A percentile compares a stretch with the other conserved stretches of the same genome.
phyloP scores from a whole-genome alignment of 805 yeast genomes.

The Cephaloascus fragrans region DNA sequence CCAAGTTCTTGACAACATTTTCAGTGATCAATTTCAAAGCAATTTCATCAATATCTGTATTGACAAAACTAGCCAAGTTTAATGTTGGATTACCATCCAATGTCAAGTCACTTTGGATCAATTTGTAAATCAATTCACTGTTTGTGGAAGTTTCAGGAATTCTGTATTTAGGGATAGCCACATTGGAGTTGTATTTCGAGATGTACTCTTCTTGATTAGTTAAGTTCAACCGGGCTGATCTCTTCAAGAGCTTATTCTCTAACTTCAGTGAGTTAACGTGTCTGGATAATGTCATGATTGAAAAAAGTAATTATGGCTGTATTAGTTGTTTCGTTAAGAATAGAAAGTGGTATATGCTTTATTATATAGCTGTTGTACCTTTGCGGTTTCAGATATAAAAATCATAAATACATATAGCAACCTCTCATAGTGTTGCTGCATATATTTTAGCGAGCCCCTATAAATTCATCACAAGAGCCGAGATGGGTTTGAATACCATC shows the following conservation, averaged over 20 bases:
- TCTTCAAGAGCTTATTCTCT: slow-evolving; percentile 11
- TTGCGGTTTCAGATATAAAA: too few species aligned
- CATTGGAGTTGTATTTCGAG: slow-evolving; percentile 20
- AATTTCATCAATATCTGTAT: slow-evolving; percentile 51
- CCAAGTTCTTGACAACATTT: slow-evolving; percentile 78
- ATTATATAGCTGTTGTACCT: too few species aligned
- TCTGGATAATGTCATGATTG: slow-evolving; percentile 23
- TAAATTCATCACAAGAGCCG: too few species aligned
- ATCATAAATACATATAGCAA: too few species aligned
- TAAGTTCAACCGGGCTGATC: slow-evolving; percentile 5
- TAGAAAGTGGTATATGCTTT: too few species aligned
- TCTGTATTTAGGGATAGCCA: slow-evolving; percentile 43
- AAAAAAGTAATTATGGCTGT: too few species aligned
- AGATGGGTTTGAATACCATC: too few species aligned
- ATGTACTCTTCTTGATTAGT: slow-evolving; percentile 18
- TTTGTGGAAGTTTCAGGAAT: slow-evolving; percentile 51
- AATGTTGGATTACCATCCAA: slow-evolving; percentile 80
- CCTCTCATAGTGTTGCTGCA: too few species aligned
- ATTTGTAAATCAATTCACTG: slow-evolving; percentile 43
- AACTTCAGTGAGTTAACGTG: slow-evolving; percentile 20
- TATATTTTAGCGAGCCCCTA: too few species aligned
- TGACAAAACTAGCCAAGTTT: slow-evolving; percentile 85
- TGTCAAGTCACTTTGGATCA: slow-evolving; percentile 63
- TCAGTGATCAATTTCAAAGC: slow-evolving; percentile 43
- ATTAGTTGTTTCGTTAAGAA: too few species aligned